A percentile compares a stretch with the other conserved stretches of the same genome.
Evolutionary conservation across 2,329 filamentous ascomycete species (phyloP).

Genomic region (Leptographium galeiforme): DNA sequence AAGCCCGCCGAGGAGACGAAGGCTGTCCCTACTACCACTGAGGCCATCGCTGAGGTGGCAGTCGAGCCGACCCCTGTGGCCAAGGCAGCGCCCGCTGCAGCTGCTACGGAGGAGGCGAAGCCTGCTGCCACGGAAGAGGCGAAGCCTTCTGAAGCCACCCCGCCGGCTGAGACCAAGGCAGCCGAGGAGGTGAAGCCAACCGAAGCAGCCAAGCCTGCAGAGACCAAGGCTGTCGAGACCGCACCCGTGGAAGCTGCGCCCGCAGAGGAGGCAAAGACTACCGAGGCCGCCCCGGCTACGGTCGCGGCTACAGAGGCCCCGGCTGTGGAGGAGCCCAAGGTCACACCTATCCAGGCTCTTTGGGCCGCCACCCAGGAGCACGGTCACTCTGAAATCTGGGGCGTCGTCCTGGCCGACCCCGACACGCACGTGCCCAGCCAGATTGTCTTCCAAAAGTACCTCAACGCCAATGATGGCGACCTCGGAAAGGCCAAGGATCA

Average conservation of each 20-base stretch:
- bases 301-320: neutral
- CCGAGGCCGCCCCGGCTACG: neutral
- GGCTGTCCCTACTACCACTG: neutral
- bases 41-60: neutral
- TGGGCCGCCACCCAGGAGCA: slow-evolving; percentile 14
- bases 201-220: neutral
- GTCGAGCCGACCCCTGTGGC: neutral
- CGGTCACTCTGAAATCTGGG: slow-evolving; percentile 72
- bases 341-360: slow-evolving; percentile 12
- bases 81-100: neutral
- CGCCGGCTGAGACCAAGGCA: slow-evolving; percentile 2
- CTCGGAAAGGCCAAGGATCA: slow-evolving; percentile 62
- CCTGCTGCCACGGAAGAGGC: neutral
- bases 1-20: slow-evolving; percentile 2
- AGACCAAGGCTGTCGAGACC: neutral
- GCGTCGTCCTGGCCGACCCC: slow-evolving; percentile 49
- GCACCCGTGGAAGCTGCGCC: neutral
- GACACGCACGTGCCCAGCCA: slow-evolving; percentile 56
- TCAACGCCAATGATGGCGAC: slow-evolving; percentile 77
- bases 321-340: neutral
- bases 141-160: neutral
- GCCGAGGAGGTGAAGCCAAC: slow-evolving; percentile 6
- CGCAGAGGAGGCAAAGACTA: neutral
- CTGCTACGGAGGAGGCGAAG: neutral
- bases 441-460: slow-evolving; percentile 82